Evolutionary conservation across 208 protist genomes (phyloP), one percentile per base, ranked within the genome.

Genomic region (Porcisia hertigi): DNA sequence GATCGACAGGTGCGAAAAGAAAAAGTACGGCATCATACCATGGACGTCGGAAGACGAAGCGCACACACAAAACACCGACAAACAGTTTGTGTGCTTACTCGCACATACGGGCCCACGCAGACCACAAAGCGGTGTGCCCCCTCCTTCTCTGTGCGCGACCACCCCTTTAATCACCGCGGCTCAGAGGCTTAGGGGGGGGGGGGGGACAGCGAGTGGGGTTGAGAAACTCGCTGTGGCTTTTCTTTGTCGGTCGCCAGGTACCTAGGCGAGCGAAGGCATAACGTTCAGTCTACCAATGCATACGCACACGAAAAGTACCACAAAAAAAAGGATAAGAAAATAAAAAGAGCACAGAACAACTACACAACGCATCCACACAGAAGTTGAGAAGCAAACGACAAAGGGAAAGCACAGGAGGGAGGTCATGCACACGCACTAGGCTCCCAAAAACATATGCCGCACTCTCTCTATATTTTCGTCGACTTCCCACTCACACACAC

Each of bases 391-490:
- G 9, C 45, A 49, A 45, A 65, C 9, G 36, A 5, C 11, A 12
- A 14, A 20, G 39, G n/a, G 25, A 47, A 70, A 23, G 62, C 62
- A 23, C 20, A 30, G 3, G 18, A 49, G 9, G 52, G 67, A 60
- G 67, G 67, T 72, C 67, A 72, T 72, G 67, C 67, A 72, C 67
- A 72, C 67, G 67, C 67, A 72, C 67, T 72, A 72, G 67, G 8
- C 52, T 60, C 65, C 52, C 30, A 2, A 30, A 12, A 7, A n/a
- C 1, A 11, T 20, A 43, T 14, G 30, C 20, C 60, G 18, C 25
- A 20, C n/a, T 25, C 63, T 54, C 18, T 39, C 45, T n/a, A 11
- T 6, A 18, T 70, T 20, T 39, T 5, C 9, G 2, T n/a, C 54
- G 23, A 4, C 0, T 43, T 2, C 7, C 23, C 65, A n/a, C 62